These are phyloP conservation scores for Corymbia citriodora DNA, from an alignment of 441 rosid species.

Conservation along the genomic window DNA sequence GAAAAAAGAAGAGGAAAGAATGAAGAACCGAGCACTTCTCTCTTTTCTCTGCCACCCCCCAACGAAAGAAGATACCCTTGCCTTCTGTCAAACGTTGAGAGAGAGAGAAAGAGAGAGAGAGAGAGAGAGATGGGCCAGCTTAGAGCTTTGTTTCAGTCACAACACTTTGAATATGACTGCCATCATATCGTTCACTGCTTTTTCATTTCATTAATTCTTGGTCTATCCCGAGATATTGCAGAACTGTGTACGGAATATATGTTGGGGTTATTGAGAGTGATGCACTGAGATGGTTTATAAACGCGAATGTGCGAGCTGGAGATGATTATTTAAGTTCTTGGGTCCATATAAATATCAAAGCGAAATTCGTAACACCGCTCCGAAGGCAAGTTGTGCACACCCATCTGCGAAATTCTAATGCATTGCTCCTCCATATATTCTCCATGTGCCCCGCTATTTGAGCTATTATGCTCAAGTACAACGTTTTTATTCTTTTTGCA, in stretches of 20 bases:
- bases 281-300: background rate
- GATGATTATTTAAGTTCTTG: background rate
- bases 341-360: background rate
- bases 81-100: background rate
- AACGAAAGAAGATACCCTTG: background rate
- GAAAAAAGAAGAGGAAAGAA: background rate
- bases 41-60: background rate
- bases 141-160: background rate
- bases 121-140: background rate
- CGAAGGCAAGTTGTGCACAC: background rate
- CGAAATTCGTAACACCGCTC: background rate
- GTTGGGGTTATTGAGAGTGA: background rate
- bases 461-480: background rate
- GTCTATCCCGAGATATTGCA: background rate
- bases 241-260: background rate
- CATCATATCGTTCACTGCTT: background rate
- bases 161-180: background rate
- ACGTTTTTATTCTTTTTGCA: background rate
- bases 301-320: background rate
- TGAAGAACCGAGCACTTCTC: slow-evolving; percentile 14
- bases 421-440: background rate
- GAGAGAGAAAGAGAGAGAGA: background rate
- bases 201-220: background rate
- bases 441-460: background rate
- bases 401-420: background rate